Evolutionary conservation across 202 grass and related monocot species (phyloP), one percentile per base, ranked within the genome.

Genomic region (Zizania palustris): DNA sequence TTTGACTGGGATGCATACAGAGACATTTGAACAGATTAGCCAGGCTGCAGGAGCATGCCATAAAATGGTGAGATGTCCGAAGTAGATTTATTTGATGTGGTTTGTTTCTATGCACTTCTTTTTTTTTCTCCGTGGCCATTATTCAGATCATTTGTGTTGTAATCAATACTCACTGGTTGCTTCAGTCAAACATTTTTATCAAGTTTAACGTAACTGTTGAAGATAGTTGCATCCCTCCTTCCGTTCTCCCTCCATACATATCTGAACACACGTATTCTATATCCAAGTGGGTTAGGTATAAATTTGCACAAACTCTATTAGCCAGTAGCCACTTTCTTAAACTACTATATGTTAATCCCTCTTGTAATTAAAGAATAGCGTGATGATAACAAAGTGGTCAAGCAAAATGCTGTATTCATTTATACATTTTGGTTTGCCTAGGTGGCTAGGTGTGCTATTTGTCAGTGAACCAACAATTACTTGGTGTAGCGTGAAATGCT

Each of bases 1-100:
- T 65, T 80, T 99, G 76, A 93, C 92, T 66, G 87, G 87, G 75
- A 75, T 95, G 89, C 77, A 77, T 74, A 95, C 96, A 9, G 96
- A 92, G 6, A 85, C 87, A 55, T 90, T 93, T 85, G 85, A 99
- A 74, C 92, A 95, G 78, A 99, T 93, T 63, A 79, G 63, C 61
- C 83, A 83, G 64, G 96, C 92, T 76, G 92, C 81, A 73, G 63
- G 15, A 21, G 81, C 82, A 90, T 95, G 92, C 65, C 83, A 95
- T 74, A 80, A 95, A 81, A 89, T 92, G 87, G 91, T 90, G 76
- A 76, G 72, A 57, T 77, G 20, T 71, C 16, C 84, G 54, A 28
- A 63, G 60, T 65, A 35, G 46, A 53, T n/a, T 60, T 51, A 18
- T 46, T 72, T 59, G 4, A 53, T 35, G 34, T n/a, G 43, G 53